phyloP scores from a whole-genome alignment of 768 basidiomycete genomes.

The Tricholomella constricta region DNA sequence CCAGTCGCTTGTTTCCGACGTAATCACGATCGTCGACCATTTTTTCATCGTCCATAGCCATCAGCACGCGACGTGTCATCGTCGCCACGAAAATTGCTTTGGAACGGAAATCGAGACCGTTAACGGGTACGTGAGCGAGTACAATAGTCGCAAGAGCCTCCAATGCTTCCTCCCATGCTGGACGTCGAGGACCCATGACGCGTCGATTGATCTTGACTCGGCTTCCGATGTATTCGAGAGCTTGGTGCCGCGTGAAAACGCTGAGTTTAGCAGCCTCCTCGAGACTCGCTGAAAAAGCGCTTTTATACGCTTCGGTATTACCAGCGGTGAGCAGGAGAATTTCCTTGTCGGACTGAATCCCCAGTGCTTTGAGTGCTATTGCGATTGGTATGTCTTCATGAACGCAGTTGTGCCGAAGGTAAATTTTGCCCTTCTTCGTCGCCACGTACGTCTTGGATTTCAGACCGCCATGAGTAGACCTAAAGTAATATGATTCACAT shows the following conservation, averaged over 20 bases:
- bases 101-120: conserved; percentile 83
- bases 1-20: conserved; percentile 97
- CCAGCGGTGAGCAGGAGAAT: conserved; percentile 94
- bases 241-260: conserved; percentile 90
- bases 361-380: conserved; percentile 94
- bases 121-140: conserved; percentile 92
- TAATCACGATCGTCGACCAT: conserved; percentile 99
- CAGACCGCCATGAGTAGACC: conserved; percentile 78
- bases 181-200: conserved; percentile 78
- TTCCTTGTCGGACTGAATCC: conserved; percentile 97
- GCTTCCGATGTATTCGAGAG: conserved; percentile 92
- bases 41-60: conserved; percentile 95
- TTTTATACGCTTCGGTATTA: conserved; percentile 84
- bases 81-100: conserved; percentile 98
- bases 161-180: conserved; percentile 91
- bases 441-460: conserved; percentile 98
- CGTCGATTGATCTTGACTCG: conserved; percentile 87
- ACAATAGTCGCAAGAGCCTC: conserved; percentile 98
- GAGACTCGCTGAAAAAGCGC: conserved; percentile 84
- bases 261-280: conserved; percentile 94
- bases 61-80: conserved; percentile 94
- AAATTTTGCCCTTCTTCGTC: conserved; percentile 93
- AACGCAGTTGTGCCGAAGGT: conserved; percentile 96
- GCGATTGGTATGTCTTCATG: conserved; percentile 97
- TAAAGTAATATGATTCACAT: conserved; percentile 26